Conservation (phyloP, 2,329 filamentous ascomycete genomes). For the Cladophialophora chaetospira region DNA sequence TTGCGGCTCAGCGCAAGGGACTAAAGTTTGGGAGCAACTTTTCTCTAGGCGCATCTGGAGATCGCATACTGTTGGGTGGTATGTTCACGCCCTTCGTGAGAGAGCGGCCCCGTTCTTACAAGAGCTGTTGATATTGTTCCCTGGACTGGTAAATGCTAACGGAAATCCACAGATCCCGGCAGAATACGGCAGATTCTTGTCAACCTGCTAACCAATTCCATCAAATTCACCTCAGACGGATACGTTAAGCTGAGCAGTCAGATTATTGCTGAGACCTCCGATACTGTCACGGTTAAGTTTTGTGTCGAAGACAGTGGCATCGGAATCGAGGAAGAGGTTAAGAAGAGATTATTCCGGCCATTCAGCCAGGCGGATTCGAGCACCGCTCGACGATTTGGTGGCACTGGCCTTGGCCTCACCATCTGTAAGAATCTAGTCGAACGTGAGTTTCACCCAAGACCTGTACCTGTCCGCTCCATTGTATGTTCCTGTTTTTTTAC, state of each 20-base stretch:
- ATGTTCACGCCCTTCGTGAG: too few species aligned
- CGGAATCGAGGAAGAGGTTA: conserved; percentile 76
- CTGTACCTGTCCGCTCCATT: too few species aligned
- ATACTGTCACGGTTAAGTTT: conserved; percentile 69
- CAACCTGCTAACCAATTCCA: conserved; percentile 74
- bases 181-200: conserved; percentile 75
- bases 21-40: conserved; percentile 69
- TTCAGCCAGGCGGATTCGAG: conserved; percentile 82
- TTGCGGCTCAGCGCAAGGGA: conserved; percentile 73
- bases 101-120: too few species aligned
- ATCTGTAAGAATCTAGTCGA: conserved; percentile 81
- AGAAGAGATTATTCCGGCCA: conserved; percentile 72
- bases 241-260: conserved; percentile 67
- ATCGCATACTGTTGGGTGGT: conserved; percentile 73
- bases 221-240: conserved; percentile 72
- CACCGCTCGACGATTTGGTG: conserved; percentile 75
- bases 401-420: conserved; percentile 74
- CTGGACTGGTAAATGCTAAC: too few species aligned
- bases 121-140: too few species aligned
- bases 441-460: too few species aligned
- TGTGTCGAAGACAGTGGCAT: conserved; percentile 77
- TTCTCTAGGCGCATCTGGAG: conserved; percentile 61
- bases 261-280: conserved; percentile 64
- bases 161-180: too few species aligned
- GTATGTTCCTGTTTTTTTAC: too few species aligned